Base-by-base conservation (phyloP, 2,329 filamentous ascomycete species). In the Paraconiothyrium brasiliense region DNA sequence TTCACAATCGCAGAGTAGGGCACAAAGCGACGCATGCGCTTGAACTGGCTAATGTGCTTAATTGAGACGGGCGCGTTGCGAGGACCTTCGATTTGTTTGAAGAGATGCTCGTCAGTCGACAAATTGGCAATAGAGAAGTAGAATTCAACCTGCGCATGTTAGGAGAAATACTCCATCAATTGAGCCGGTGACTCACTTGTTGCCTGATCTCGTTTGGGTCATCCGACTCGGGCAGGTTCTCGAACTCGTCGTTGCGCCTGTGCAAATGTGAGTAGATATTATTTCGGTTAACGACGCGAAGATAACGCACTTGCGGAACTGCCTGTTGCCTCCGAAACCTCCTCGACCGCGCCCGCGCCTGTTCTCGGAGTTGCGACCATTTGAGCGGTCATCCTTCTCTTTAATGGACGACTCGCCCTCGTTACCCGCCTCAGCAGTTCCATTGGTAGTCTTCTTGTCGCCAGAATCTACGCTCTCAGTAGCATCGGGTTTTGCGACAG, bases 41-140 rank as follows among this genome's bases (percentile, higher is more conserved):
- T 94, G 86, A 99, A 99, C 55, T 84, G 89, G 84, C 90, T 88
- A 68, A 99, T 88, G 64, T 89, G 86, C 73, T 89, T 89, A 69
- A 99, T 84, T 24, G 89, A 84, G 41, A 99, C 89, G 47, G 94
- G 86, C 78, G 91, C 90, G 84, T 97, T 97, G 73, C 90, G 86
- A 67, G 87, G 84, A 60, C 94, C 94, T 43, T 89, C 90, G 58
- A 92, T 91, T 73, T 89, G 85, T 66, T 88, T 85, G 83, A 93
- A 92, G 70, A 99, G 86, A 83, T 92, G 97, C 78, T 93, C 91
- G 81, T 99, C 96, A 73, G 88, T 89, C 55, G 91, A 90, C 41
- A 99, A 87, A 81, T 97, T 97, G 73, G 90, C 92, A 79, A 96
- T 92, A 73, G 92, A 92, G 81, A 97, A 97, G 85, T 97, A 97